phyloP scores from a whole-genome alignment of 2,329 filamentous ascomycete genomes.

The Cladophialophora carrionii region DNA sequence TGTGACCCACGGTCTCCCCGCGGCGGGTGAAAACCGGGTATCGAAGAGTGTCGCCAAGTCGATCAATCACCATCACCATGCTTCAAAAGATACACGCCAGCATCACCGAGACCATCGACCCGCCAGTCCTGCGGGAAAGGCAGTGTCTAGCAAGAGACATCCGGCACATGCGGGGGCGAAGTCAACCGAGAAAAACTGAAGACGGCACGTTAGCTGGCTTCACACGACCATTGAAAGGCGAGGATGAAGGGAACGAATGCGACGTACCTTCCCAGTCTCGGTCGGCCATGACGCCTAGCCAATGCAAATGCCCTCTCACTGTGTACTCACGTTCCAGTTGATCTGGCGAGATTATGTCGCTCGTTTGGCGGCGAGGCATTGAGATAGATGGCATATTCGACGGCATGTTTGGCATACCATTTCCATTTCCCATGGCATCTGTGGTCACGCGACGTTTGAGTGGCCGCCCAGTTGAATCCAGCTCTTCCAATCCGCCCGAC shows the following conservation, averaged over 20 bases:
- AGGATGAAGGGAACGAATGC: slow-evolving; percentile 17
- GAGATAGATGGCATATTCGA: slow-evolving; percentile 10
- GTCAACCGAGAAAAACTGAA: slow-evolving; percentile 49
- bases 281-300: slow-evolving; percentile 72
- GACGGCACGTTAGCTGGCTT: slow-evolving; percentile 21
- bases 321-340: slow-evolving; percentile 62
- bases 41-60: slow-evolving; percentile 19
- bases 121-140: slow-evolving; percentile 11
- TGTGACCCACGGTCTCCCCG: slow-evolving; percentile 15
- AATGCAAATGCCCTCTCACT: slow-evolving; percentile 68
- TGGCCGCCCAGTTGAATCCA: slow-evolving; percentile 15
- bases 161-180: slow-evolving; percentile 10
- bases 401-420: slow-evolving; percentile 3
- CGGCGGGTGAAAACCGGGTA: slow-evolving; percentile 16
- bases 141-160: slow-evolving; percentile 15
- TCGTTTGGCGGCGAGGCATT: slow-evolving; percentile 32
- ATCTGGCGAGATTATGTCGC: slow-evolving; percentile 42
- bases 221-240: neutral
- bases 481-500: slow-evolving; percentile 4
- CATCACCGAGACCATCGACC: slow-evolving; percentile 19
- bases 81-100: slow-evolving; percentile 18
- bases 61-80: slow-evolving; percentile 13
- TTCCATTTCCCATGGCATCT: slow-evolving; percentile 9
- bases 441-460: slow-evolving; percentile 24
- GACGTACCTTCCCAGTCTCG: slow-evolving; percentile 70